These are phyloP conservation scores for Pseudonectria foliicola DNA, from an alignment of 2,329 filamentous ascomycete species.

Conservation along the genomic window DNA sequence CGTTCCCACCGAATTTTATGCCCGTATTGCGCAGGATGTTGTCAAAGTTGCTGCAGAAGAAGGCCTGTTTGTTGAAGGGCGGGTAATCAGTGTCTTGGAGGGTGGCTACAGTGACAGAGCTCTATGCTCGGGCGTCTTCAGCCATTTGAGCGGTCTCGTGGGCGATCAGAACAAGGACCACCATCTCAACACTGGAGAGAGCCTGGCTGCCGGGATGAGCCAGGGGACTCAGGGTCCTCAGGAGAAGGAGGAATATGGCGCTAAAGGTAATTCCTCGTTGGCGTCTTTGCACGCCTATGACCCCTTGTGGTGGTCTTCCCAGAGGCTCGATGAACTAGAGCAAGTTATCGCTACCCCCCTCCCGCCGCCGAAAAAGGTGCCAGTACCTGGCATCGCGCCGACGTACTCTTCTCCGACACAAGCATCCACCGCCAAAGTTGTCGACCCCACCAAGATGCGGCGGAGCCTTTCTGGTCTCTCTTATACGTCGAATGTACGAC, in stretches of 20 bases:
- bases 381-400: constrained; percentile 43
- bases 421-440: constrained; percentile 74
- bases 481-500: constrained; percentile 30
- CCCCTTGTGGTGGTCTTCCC: constrained; percentile 62
- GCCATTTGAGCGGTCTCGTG: constrained; percentile 79
- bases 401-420: constrained; percentile 85
- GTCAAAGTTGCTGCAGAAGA: constrained; percentile 76
- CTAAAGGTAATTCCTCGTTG: constrained; percentile 6
- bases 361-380: constrained; percentile 45
- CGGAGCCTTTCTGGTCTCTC: constrained; percentile 53
- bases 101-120: constrained; percentile 94
- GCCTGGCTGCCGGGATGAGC: constrained; percentile 51
- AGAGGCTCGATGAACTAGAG: constrained; percentile 64
- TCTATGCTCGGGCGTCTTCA: constrained; percentile 78
- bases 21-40: constrained; percentile 79
- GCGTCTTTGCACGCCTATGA: constrained; percentile 47
- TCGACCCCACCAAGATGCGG: constrained; percentile 58
- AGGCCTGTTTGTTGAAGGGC: constrained; percentile 68
- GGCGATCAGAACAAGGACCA: constrained; percentile 42
- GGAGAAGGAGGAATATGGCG: constrained; percentile 18
- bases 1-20: constrained; percentile 95
- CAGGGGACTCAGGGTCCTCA: constrained; percentile 39
- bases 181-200: constrained; percentile 29
- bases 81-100: constrained; percentile 88
- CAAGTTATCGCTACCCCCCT: constrained; percentile 44